phyloP scores from a whole-genome alignment of 169 alveolate species.

The Plasmodium yoelii region DNA sequence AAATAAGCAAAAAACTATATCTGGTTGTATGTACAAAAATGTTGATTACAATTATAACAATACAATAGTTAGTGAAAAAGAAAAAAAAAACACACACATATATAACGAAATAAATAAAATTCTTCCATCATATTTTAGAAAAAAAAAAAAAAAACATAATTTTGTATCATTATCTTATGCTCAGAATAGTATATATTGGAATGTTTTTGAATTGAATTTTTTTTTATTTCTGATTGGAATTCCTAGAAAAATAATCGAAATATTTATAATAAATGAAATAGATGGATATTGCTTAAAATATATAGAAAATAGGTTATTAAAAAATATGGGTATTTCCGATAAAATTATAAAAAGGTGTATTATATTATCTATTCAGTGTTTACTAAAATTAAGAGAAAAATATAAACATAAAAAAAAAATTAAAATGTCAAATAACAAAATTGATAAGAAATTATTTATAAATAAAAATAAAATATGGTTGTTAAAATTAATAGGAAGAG shows the following conservation, averaged over 20 bases:
- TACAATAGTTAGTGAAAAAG: background rate
- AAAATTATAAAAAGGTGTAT: conserved; percentile 68
- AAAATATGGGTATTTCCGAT: conserved; percentile 77
- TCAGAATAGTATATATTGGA: conserved; percentile 79
- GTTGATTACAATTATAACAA: no score
- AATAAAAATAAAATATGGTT: conserved; percentile 29
- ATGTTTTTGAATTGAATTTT: conserved; percentile 77
- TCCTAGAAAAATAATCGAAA: conserved; percentile 68
- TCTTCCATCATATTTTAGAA: conserved; percentile 38
- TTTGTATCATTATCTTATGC: conserved; percentile 43
- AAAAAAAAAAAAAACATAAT: conserved; percentile 5
- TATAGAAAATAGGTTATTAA: conserved; percentile 69
- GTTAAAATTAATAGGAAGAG: conserved; percentile 82
- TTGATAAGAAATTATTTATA: conserved; percentile 11
- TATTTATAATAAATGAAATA: conserved; percentile 74
- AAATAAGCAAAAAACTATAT: no score
- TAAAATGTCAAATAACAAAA: conserved; percentile 7
- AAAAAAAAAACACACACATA: background rate
- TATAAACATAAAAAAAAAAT: conserved; percentile 72
- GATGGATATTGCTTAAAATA: conserved; percentile 81
- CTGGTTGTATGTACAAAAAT: no score
- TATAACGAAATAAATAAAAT: conserved; percentile 11
- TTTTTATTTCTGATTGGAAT: conserved; percentile 78
- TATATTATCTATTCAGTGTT: conserved; percentile 52
- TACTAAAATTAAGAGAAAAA: conserved; percentile 78